Evolutionary conservation across 2,329 filamentous ascomycete species (phyloP), one percentile per base, ranked within the genome.

Genomic region (Colletotrichum australisinense): DNA sequence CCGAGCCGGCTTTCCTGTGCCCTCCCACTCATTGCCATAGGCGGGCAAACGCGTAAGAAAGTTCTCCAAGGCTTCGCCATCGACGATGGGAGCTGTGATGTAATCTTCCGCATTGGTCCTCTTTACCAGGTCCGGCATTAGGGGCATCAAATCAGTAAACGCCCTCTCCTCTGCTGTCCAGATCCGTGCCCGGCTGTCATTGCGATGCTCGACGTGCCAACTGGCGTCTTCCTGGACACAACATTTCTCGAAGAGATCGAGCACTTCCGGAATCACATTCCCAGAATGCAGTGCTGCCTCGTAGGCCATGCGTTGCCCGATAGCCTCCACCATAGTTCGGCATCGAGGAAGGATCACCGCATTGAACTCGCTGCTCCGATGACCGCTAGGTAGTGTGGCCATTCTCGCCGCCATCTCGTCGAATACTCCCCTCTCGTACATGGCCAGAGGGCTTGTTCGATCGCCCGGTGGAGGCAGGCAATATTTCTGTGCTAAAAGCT

Each of bases 1-100:
- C 38, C 14, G 38, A 42, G 38, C 2, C 14, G 38, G 38, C 1
- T 42, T 42, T 42, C 38, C 38, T 42, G 5, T 42, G 38, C 12
- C 38, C 38, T 42, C 3, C 38, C 14, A 42, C 38, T 42, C 38
- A 42, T 19, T 5, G 38, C 38, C 38, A 42, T 42, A 42, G 38
- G 12, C 4, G 5, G 38, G 38, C 38, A 42, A 42, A 16, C 38
- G 14, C 38, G 38, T 42, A 16, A 42, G 76, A 69, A 19, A 76
- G 19, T 22, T 53, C 22, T 53, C 1, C n/a, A 53, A 24, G 19
- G 49, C 19, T 9, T 42, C 49, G 19, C 22, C 49, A 16, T 12
- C 7, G 19, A 12, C n/a, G 19, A 53, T 53, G 22, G 49, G 49
- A 22, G 5, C 49, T 53, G 49, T 53, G 22, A 24, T 24, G 22